Base-by-base conservation (phyloP, 805 yeast genomes). In the Candida krabiensis region DNA sequence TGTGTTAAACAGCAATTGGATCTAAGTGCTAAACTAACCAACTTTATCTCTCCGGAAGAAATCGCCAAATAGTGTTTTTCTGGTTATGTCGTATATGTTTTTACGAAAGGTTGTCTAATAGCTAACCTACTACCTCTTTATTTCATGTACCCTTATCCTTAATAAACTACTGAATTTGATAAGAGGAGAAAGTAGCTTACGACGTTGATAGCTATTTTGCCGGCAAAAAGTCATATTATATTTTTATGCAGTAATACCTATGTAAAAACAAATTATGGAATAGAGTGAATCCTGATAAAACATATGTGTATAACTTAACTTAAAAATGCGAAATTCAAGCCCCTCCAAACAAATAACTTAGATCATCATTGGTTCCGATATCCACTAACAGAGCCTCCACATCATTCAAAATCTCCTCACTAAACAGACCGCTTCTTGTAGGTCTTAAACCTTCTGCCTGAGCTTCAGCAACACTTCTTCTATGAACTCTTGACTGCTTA, bases 1-100 rank as follows among this genome's bases (percentile, higher is more conserved):
- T 85, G 93, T 38, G 80, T 88, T 52, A 86, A 84, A 67, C 84
- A 88, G 47, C 96, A 88, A 67, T 73, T 86, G 47, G 90, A 84
- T 60, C 71, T 84, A 56, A 79, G 88, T 54, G 80, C 88, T 33
- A 79, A 85, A 60, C 73, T 86, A 54, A 80, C 87, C 33, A 78
- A 83, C 24, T 59, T 73, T 41, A 66, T 71, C 28, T 41, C 54
- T 35, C 54, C 73, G 34, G 61, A 59, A 36, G 62, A 59, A 33
- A 58, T 58, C 35, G 55, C 54, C 21, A 57, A 57, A 39, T 52
- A 47, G 41, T 25, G n/a, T n/a, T n/a, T n/a, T n/a, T 30, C 12
- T 25, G 18, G 38, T 19, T 33, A 16, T 19, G 28, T 34, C 12
- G n/a, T 18, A 25, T 30, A 30, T 21, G 34, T 21, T 30, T n/a